Base-by-base conservation (phyloP, 257 asterid species). In the Solanum peruvianum region DNA sequence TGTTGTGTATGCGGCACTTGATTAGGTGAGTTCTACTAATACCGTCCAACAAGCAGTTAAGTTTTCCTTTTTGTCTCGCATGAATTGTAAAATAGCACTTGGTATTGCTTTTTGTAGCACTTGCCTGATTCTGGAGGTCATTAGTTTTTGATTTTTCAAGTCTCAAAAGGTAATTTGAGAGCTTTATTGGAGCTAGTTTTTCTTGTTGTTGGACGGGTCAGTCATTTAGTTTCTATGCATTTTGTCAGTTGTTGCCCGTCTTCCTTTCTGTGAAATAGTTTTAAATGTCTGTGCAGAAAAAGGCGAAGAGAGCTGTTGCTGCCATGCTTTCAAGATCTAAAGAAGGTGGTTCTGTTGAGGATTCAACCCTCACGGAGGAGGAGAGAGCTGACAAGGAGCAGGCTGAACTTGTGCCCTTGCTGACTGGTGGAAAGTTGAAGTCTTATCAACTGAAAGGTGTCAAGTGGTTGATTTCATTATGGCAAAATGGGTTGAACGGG, bases 401-500 rank as follows among this genome's bases (percentile, higher is more conserved):
- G 90, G 94, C 92, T 81, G 97, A 97, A 70, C 93, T 97, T 87
- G 96, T 94, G 71, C 99, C 99, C 56, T 86, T 96, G 86, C 90
- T 97, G 93, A 96, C 99, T 82, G 99, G 99, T 86, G 99, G 99
- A 86, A 94, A 93, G 87, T 88, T 97, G 93, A 97, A 97, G 92
- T n/a, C 93, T 75, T 97, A 96, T 89, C 99, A 97, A 87, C 90
- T 96, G 72, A 97, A 96, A 91, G 99, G 99, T 29, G 98, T 97
- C 60, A 97, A 97, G 89, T 97, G 99, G 99, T 92, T 97, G 96
- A 97, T 97, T 90, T 97, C 99, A 29, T 87, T 97, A 92, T 97
- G 99, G 99, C 99, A 97, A 92, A 97, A 97, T 90, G 99, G 99
- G 82, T 86, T 97, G 85, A 97, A 97, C 87, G 99, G 99, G 76